A percentile compares a stretch with the other conserved stretches of the same genome.
These are phyloP conservation scores for Kodamaea lidongshanica DNA, from an alignment of 805 yeast species.

Conservation along the genomic window DNA sequence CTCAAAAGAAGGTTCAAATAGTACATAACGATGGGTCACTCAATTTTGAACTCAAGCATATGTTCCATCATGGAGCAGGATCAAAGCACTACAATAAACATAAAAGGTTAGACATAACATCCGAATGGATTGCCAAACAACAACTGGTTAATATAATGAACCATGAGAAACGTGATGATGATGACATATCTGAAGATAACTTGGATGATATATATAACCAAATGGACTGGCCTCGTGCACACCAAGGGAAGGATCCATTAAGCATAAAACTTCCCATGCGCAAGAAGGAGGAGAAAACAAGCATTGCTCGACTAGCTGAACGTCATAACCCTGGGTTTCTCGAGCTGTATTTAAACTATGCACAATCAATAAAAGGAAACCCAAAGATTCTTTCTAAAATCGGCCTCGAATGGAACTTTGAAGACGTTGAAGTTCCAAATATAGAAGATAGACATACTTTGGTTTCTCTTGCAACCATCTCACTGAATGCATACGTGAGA, in stretches of 20 bases:
- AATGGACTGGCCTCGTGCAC: constrained; percentile 33
- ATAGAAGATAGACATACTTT: constrained; percentile 69
- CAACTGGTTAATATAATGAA: neutral
- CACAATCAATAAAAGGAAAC: constrained; percentile 38
- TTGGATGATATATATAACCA: constrained; percentile 11
- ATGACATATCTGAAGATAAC: too few species aligned
- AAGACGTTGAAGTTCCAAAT: constrained; percentile 58
- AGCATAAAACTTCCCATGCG: constrained; percentile 27
- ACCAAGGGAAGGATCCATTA: constrained; percentile 35
- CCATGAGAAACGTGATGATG: constrained; percentile 1
- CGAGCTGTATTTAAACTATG: constrained; percentile 59
- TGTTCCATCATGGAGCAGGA: constrained; percentile 57
- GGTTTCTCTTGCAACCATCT: constrained; percentile 70
- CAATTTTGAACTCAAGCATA: constrained; percentile 44
- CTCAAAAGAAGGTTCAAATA: too few species aligned
- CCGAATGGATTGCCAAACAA: constrained; percentile 25
- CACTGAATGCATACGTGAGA: constrained; percentile 85
- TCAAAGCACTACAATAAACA: constrained; percentile 32
- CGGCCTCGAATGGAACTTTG: constrained; percentile 58
- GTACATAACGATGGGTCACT: too few species aligned
- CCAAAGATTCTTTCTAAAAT: constrained; percentile 32
- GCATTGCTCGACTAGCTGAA: constrained; percentile 24
- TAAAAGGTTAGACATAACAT: constrained; percentile 47
- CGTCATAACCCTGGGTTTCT: constrained; percentile 52
- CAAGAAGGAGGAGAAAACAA: constrained; percentile 14